These are phyloP conservation scores for Trypanosoma congolense DNA, from an alignment of 208 protist genomes.

Conservation along the genomic window DNA sequence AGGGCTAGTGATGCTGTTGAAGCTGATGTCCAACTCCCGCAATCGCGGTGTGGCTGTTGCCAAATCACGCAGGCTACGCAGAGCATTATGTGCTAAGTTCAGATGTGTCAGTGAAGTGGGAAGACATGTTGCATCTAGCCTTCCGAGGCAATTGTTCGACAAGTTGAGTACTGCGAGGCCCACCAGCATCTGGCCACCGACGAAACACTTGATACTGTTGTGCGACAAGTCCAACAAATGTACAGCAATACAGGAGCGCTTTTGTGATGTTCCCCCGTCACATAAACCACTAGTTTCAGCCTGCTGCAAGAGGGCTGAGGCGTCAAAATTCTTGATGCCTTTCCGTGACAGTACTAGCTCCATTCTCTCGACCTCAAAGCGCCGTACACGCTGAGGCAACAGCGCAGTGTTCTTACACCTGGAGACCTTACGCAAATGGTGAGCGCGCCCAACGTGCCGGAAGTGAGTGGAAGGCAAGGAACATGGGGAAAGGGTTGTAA, in stretches of 20 bases:
- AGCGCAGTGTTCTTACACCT: no score
- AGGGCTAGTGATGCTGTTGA: conserved; percentile 54
- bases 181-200: conserved; percentile 39
- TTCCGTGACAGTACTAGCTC: conserved; percentile 66
- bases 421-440: no score
- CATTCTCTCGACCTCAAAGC: conserved; percentile 31
- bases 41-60: conserved; percentile 33
- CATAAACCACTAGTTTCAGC: conserved; percentile 10
- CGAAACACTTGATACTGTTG: conserved; percentile 68
- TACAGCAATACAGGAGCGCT: conserved; percentile 22
- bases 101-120: conserved; percentile 39
- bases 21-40: conserved; percentile 49
- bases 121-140: conserved; percentile 33
- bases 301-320: conserved; percentile 26
- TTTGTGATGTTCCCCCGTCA: conserved; percentile 14
- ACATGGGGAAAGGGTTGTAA: no score
- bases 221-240: conserved; percentile 55
- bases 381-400: no score
- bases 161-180: conserved; percentile 53
- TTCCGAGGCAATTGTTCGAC: conserved; percentile 56
- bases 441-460: no score
- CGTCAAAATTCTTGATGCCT: conserved; percentile 71
- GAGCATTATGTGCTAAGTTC: conserved; percentile 50
- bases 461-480: no score
- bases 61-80: conserved; percentile 36